Conservation (phyloP, 1,284 basidiomycete genomes). For the Boletellus dicymbophilus region DNA sequence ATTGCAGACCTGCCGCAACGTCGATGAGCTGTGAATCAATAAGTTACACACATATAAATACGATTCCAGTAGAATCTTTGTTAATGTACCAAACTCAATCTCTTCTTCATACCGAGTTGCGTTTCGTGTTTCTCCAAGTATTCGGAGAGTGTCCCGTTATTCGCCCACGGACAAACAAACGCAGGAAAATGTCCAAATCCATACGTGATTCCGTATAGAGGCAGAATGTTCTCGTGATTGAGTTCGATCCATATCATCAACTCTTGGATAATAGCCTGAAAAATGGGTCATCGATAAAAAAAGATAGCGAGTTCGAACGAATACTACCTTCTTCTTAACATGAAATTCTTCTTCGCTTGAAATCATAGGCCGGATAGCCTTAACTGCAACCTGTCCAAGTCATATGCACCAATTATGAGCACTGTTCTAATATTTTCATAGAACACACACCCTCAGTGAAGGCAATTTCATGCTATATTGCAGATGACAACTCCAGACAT, state of each 20-base stretch:
- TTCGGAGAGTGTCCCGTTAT: slow-evolving; percentile 45
- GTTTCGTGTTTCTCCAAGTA: slow-evolving; percentile 38
- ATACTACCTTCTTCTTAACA: slow-evolving; percentile 33
- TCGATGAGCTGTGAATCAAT: slow-evolving; percentile 22
- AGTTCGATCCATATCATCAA: slow-evolving; percentile 43
- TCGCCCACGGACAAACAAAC: slow-evolving; percentile 51
- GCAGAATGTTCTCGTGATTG: slow-evolving; percentile 41
- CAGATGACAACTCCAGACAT: slow-evolving; percentile 25
- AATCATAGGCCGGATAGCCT: slow-evolving; percentile 40
- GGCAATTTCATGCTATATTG: background rate
- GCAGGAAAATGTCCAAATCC: slow-evolving; percentile 44
- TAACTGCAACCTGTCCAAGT: slow-evolving; percentile 47
- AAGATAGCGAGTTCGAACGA: background rate
- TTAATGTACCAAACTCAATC: slow-evolving; percentile 20
- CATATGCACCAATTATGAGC: background rate
- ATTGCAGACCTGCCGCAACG: slow-evolving; percentile 21
- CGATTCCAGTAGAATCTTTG: fast-evolving
- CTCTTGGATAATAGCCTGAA: slow-evolving; percentile 41
- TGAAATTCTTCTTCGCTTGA: slow-evolving; percentile 30
- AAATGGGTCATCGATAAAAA: background rate
- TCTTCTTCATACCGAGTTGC: slow-evolving; percentile 12
- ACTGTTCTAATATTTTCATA: too few relatives aligned
- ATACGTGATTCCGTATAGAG: slow-evolving; percentile 38
- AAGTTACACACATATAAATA: background rate
- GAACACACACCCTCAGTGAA: slow-evolving; percentile 14